phyloP scores from a whole-genome alignment of 768 basidiomycete genomes.

The Pisolithus marmoratus region DNA sequence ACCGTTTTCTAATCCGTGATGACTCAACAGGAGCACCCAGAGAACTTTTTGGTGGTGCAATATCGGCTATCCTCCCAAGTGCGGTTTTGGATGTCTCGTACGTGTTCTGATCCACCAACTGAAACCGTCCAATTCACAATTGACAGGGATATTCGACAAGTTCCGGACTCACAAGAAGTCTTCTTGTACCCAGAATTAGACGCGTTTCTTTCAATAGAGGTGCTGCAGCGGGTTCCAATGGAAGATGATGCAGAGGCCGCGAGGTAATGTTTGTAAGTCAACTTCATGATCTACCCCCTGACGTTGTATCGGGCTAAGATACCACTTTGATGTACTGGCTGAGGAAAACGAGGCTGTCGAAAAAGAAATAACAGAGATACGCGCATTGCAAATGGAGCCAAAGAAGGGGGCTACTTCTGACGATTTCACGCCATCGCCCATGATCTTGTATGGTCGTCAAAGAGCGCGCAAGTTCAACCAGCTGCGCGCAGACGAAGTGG shows the following conservation, averaged over 20 bases:
- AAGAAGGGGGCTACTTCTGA: slow-evolving; percentile 27
- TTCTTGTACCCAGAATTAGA: slow-evolving; percentile 66
- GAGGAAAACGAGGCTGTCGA: slow-evolving; percentile 79
- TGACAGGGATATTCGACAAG: slow-evolving; percentile 62
- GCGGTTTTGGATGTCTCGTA: slow-evolving; percentile 83
- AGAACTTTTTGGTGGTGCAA: slow-evolving; percentile 84
- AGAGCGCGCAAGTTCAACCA: slow-evolving; percentile 72
- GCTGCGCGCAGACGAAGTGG: slow-evolving; percentile 55
- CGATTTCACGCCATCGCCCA: slow-evolving; percentile 51
- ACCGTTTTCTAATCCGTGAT: too few relatives aligned
- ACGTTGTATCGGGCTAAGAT: not conserved
- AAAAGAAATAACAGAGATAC: slow-evolving; percentile 38
- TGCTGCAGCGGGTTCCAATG: slow-evolving; percentile 68
- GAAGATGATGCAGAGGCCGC: slow-evolving; percentile 54
- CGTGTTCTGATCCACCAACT: slow-evolving; percentile 28
- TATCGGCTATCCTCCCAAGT: slow-evolving; percentile 51
- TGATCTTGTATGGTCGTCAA: slow-evolving; percentile 66
- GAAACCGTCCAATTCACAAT: not conserved
- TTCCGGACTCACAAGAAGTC: slow-evolving; percentile 95
- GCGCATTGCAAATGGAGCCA: slow-evolving; percentile 24
- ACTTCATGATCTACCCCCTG: not conserved
- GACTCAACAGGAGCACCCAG: slow-evolving; percentile 14
- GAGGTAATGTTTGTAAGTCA: slow-evolving; percentile 41
- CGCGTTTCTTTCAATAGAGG: slow-evolving; percentile 78
- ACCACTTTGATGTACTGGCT: slow-evolving; percentile 43